Base-by-base conservation (phyloP, 1,284 basidiomycete species). In the Amylostereum chailletii region DNA sequence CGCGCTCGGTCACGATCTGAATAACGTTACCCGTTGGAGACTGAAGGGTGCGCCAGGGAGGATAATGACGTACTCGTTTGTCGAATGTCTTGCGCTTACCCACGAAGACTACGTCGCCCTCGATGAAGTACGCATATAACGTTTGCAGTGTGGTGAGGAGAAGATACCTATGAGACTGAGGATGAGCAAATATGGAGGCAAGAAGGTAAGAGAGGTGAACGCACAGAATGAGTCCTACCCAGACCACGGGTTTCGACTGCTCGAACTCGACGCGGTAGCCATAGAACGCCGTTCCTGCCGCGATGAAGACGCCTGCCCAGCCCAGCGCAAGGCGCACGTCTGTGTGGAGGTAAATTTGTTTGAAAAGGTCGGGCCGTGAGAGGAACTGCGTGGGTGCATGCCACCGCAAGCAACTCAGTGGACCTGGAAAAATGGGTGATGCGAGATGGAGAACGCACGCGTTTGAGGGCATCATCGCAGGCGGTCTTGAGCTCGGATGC, bases 181-280 rank as follows among this genome's bases (percentile, higher is more conserved):
- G 41, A 36, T 11, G 33, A 52, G 19, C 27, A 40, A 33, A 33
- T 40, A 34, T 33, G 51, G 11, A 42, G 29, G 42, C 40, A 38
- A 51, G 41, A 11, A 50, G 42, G 31, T 29, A 49, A 3, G 4
- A 8, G 37, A 49, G 29, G 37, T 51, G 38, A 37, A 75, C 85
- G 60, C 66, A 85, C 86, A 81, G 55, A 50, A 85, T 77, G 55
- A 94, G 76, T 4, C 90, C 91, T 27, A 76, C 74, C 76, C 83
- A 86, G 29, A 93, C 80, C 36, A 79, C 79, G 8, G 81, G 77
- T 67, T 94, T 94, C 53, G 86, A 81, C 62, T 84, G 76, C 64
- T 94, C 88, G 63, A 94, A 95, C n/a, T 87, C 81, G 50, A 86
- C 71, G 60, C 85, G 83, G 67, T 83, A 90, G 41, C 90, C 87